Percentiles rank a stretch among this genome's conserved stretches.
phyloP scores from a whole-genome alignment of 768 basidiomycete genomes.

The Mycena filopes region DNA sequence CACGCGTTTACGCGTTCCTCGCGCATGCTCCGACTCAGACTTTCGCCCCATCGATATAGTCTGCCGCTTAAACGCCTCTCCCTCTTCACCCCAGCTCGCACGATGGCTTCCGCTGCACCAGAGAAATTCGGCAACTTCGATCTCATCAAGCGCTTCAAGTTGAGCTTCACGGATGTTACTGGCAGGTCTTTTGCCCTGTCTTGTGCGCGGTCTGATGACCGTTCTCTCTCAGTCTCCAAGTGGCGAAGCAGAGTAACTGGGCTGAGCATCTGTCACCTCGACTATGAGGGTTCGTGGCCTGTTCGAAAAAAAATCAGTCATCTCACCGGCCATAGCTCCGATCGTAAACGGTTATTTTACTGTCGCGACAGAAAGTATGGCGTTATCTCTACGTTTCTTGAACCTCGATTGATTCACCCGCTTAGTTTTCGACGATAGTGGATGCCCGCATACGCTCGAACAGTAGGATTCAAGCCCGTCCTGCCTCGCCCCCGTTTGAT shows the following conservation, averaged over 20 bases:
- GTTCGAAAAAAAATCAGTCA: constrained; percentile 12
- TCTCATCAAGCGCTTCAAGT: constrained; percentile 77
- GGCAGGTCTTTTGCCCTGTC: too few species aligned
- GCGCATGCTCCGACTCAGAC: constrained; percentile 50
- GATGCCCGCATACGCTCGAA: constrained; percentile 96
- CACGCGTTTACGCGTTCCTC: constrained; percentile 10
- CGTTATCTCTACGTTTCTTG: background rate
- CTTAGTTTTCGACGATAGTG: constrained; percentile 91
- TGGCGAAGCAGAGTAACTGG: constrained; percentile 91
- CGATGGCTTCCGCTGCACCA: constrained; percentile 44
- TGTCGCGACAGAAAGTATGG: constrained; percentile 86
- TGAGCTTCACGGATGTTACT: constrained; percentile 80
- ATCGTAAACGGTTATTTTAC: constrained; percentile 93
- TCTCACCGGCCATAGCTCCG: constrained; percentile 64
- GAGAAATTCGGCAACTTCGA: constrained; percentile 83
- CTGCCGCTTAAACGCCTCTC: constrained; percentile 27
- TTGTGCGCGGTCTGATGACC: too few species aligned
- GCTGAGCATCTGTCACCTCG: constrained; percentile 89
- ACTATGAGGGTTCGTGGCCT: constrained; percentile 79
- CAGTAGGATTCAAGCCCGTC: constrained; percentile 66
- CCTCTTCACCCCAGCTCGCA: constrained; percentile 30
- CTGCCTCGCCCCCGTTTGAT: constrained; percentile 4
- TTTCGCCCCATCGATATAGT: constrained; percentile 15
- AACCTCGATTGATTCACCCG: background rate
- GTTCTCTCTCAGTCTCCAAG: constrained; percentile 70